Evolutionary conservation across 305 asterid genomes (phyloP).

Genomic region (Solanum chacoense): DNA sequence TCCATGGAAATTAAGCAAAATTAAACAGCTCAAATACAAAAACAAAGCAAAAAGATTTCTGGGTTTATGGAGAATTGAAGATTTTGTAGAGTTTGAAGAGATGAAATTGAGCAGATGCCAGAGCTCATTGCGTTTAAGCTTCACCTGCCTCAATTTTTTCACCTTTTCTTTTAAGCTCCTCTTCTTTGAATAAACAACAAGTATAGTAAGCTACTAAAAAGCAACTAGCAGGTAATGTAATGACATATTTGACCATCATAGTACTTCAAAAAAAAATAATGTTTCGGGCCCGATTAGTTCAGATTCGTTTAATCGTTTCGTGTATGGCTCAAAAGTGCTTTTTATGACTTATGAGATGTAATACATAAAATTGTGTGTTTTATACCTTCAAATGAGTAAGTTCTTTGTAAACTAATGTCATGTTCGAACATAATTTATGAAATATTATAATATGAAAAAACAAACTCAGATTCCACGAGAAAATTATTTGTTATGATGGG

Average conservation of each 20-base stretch:
- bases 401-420: no score
- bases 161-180: neutral
- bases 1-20: constrained; percentile 32
- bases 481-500: neutral
- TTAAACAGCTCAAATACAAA: neutral
- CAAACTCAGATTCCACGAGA: fast-evolving
- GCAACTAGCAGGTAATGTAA: neutral
- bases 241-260: neutral
- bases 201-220: neutral
- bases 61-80: constrained; percentile 8
- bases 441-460: no score
- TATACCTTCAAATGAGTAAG: neutral
- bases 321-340: neutral
- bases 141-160: neutral
- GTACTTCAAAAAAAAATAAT: neutral
- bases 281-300: no score
- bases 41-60: neutral
- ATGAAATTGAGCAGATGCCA: constrained; percentile 25
- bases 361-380: neutral
- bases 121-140: constrained; percentile 33
- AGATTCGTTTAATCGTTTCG: no score
- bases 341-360: neutral
- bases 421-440: neutral
- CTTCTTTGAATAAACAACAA: neutral
- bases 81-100: constrained; percentile 28